phyloP scores from a whole-genome alignment of 2,329 filamentous ascomycete genomes.

The Fusarium sp. region DNA sequence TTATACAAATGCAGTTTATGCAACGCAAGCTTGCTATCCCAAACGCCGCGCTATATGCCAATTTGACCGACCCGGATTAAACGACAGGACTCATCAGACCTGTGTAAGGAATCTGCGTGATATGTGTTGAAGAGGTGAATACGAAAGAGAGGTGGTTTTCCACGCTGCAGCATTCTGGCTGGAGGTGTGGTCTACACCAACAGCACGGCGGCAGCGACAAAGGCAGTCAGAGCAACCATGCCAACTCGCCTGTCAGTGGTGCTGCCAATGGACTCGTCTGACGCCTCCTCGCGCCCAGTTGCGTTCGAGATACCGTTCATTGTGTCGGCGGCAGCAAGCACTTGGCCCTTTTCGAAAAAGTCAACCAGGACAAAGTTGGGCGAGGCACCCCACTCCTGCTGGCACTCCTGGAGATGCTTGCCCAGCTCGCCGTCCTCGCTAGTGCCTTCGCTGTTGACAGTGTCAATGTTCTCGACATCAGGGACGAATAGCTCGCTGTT shows the following conservation, averaged over 20 bases:
- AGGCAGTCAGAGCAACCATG: slow-evolving; percentile 54
- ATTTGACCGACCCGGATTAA: slow-evolving; percentile 26
- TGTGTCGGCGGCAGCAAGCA: slow-evolving; percentile 73
- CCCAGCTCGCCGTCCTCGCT: slow-evolving; percentile 62
- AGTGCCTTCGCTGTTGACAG: slow-evolving; percentile 71
- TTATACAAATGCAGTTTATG: slow-evolving; percentile 12
- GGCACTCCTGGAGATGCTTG: slow-evolving; percentile 63
- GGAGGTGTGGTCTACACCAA: slow-evolving; percentile 42
- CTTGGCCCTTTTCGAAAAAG: slow-evolving; percentile 78
- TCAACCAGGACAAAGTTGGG: slow-evolving; percentile 83
- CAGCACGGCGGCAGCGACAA: slow-evolving; percentile 54
- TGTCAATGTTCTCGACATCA: slow-evolving; percentile 65
- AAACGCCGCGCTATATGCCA: slow-evolving; percentile 42
- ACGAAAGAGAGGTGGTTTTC: slow-evolving; percentile 10
- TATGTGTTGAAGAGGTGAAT: slow-evolving; percentile 17
- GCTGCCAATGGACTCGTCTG: slow-evolving; percentile 31
- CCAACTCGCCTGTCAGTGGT: slow-evolving; percentile 40
- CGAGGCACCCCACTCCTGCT: slow-evolving; percentile 64
- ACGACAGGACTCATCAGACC: slow-evolving; percentile 18
- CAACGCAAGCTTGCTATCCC: slow-evolving; percentile 20
- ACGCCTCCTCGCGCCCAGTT: slow-evolving; percentile 47
- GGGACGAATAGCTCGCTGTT: slow-evolving; percentile 64
- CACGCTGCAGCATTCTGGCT: background rate
- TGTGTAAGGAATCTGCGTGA: slow-evolving; percentile 17
- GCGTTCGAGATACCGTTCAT: slow-evolving; percentile 65